These are phyloP conservation scores for Aspergillus vadensis DNA, from an alignment of 2,329 filamentous ascomycete genomes.

Conservation along the genomic window DNA sequence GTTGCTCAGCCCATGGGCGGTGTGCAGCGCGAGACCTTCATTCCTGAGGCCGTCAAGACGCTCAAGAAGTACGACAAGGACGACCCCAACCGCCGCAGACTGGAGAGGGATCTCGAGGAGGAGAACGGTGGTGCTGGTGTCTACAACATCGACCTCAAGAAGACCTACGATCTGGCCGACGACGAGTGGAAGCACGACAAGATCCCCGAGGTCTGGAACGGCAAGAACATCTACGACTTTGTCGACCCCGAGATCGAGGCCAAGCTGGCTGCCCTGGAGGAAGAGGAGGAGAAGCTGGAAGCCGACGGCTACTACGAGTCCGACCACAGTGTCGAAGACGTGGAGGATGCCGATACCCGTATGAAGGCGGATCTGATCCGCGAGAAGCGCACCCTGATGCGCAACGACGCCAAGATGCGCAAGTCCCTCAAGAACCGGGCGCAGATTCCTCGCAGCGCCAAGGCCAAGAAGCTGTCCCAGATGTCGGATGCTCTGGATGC, in stretches of 20 bases:
- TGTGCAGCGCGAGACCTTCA: conserved; percentile 75
- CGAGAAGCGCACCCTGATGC: conserved; percentile 88
- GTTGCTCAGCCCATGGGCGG: conserved; percentile 92
- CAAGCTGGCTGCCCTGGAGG: conserved; percentile 88
- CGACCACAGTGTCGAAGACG: conserved; percentile 79
- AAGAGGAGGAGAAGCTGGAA: conserved; percentile 91
- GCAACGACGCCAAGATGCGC: conserved; percentile 92
- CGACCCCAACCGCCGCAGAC: conserved; percentile 76
- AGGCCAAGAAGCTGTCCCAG: conserved; percentile 79
- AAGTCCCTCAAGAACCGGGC: conserved; percentile 97
- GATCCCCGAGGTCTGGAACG: conserved; percentile 90
- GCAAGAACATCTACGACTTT: conserved; percentile 97
- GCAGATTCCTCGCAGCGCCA: conserved; percentile 80
- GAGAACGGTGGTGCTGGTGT: conserved; percentile 95
- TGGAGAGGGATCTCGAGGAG: conserved; percentile 85
- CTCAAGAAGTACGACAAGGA: conserved; percentile 87
- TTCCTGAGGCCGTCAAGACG: conserved; percentile 79
- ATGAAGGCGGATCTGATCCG: conserved; percentile 94
- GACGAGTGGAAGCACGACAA: conserved; percentile 95
- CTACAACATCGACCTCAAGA: conserved; percentile 88
- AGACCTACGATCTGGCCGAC: conserved; percentile 84
- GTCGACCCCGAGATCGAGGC: conserved; percentile 95
- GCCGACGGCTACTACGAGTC: conserved; percentile 92
- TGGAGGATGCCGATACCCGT: conserved; percentile 81
- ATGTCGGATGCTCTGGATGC: conserved; percentile 84